Evolutionary conservation across 371 early-diverging fungal species (phyloP), one percentile per base, ranked within the genome.

Genomic region (Spraguea lophii): DNA sequence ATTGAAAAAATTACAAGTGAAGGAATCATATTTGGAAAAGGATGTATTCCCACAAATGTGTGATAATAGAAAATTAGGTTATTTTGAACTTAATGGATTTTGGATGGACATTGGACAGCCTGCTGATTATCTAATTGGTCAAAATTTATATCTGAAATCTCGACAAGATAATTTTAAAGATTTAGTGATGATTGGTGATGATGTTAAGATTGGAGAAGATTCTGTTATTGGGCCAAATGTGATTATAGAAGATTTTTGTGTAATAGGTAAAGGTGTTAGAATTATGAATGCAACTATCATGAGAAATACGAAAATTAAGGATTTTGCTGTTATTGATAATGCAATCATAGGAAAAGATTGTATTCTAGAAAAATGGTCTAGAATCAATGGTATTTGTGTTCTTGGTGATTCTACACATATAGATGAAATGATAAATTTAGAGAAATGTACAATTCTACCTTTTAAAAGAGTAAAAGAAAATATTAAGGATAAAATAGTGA

Each of bases 71-170:
- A 76, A 82, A 63, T 76, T 97, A 42, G 82, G 83, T 66, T 76
- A 83, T 24, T 88, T 84, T 70, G 83, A 84, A 13, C 76, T 93
- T 27, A 80, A 86, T 43, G 91, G 93, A 46, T 93, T 83, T 78
- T 97, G 97, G 97, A 88, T 88, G 88, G 97, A 97, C 68, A 91
- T 97, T 38, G 97, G 97, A 25, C 93, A 92, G 73, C 93, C 92
- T 58, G 84, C 82, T 65, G 97, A 93, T 70, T 97, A 85, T 70
- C 73, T 97, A 60, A 80, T 80, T 3, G 95, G 90, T 32, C 86
- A 86, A 22, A 81, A 82, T 55, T 76, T 92, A 54, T 93, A 87
- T 65, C 75, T 94, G 46, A 65, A 79, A 24, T 79, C 81, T 56
- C 57, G 85, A 47, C 49, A 77, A 62, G 78, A 83, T 71, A 75